phyloP scores from a whole-genome alignment of 2,329 filamentous ascomycete genomes.

The Knoxdaviesia capensis region DNA sequence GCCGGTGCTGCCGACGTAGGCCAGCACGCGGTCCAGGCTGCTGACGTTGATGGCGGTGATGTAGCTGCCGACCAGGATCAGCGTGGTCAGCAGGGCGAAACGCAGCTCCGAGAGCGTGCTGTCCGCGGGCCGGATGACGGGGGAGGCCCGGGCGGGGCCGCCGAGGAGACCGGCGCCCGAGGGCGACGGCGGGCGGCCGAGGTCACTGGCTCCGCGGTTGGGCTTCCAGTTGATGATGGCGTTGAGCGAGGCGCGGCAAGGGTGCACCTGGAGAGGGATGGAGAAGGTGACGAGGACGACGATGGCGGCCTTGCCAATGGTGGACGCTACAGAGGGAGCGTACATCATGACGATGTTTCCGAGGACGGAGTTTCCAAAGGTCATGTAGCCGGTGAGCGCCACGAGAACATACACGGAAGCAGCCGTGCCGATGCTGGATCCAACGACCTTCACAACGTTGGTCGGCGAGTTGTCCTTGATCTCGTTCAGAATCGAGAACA shows the following conservation, averaged over 20 bases:
- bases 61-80: conserved; percentile 70
- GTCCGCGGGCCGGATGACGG: conserved; percentile 23
- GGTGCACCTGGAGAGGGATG: conserved; percentile 87
- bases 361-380: conserved; percentile 73
- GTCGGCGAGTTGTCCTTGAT: conserved; percentile 64
- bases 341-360: conserved; percentile 95
- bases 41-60: conserved; percentile 78
- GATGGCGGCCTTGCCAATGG: conserved; percentile 85
- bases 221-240: conserved; percentile 89
- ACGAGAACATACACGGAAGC: conserved; percentile 75
- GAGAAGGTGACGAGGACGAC: conserved; percentile 93
- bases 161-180: conserved; percentile 23
- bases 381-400: conserved; percentile 86
- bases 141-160: conserved; percentile 12
- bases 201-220: conserved; percentile 15
- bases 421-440: conserved; percentile 72
- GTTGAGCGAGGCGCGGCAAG: conserved; percentile 85
- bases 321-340: conserved; percentile 58
- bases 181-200: conserved; percentile 18
- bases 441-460: conserved; percentile 58
- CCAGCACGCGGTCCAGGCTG: conserved; percentile 74
- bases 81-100: conserved; percentile 76
- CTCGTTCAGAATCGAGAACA: conserved; percentile 98
- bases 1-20: conserved; percentile 87
- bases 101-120: conserved; percentile 44